Evolutionary conservation across 441 rosid genomes (phyloP), one percentile per base, ranked within the genome.

Genomic region (Capsella rubella): DNA sequence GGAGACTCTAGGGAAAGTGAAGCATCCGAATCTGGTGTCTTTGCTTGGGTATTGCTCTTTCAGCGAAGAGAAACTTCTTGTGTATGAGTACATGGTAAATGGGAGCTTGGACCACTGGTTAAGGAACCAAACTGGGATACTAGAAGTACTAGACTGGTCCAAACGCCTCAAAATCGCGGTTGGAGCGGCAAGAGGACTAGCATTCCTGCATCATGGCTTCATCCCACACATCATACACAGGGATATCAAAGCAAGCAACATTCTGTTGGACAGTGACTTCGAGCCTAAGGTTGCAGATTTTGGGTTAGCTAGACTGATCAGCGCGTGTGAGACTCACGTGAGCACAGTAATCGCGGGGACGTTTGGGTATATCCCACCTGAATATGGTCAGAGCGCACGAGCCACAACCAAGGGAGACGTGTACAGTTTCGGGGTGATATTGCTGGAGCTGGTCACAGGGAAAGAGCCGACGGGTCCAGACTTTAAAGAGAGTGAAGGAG

Each of bases 1-100:
- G 99, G 97, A 95, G 79, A 95, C 98, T 8, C 42, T 95, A 62
- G 98, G 98, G 35, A 95, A 95, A 84, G 97, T 95, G 25, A 95
- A 91, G 85, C 98, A 95, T 84, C 87, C 75, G 35, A 92, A 95
- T 65, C 91, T 95, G 0, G 97, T 95, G 14, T 87, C 97, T 12
- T 56, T 95, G 74, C 91, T 95, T 2, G 98, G 97, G 3, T 95
- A 92, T 76, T 91, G 97, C 77, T 87, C 96, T 27, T 80, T 78
- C 4, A 86, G 83, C 6, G 96, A 90, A 68, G 99, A 95, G 76
- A 95, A 92, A 83, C 85, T 92, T 14, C 97, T 95, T 18, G 95
- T 95, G 39, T 95, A 95, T 15, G 97, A 95, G 74, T 95, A 95
- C 59, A 91, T 95, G 98, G 86, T 83, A 5, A 91, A 91, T 54